A percentile compares a stretch with the other conserved stretches of the same genome.
Evolutionary conservation across 352 stramenopile genomes (phyloP).

Genomic region (Blastocystis sp.): DNA sequence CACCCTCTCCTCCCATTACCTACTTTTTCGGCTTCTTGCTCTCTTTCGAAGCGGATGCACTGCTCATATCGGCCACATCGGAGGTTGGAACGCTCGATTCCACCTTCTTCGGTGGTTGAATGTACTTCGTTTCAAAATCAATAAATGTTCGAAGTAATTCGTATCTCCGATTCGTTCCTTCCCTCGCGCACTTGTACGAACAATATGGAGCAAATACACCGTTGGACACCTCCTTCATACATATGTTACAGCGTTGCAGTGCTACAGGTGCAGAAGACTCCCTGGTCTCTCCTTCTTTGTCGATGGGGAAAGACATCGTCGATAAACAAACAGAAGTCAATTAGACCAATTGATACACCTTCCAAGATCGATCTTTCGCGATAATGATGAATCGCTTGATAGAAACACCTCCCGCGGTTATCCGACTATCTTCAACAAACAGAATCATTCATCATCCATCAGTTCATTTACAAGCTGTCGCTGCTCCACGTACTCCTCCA

Average conservation of each 20-base stretch:
- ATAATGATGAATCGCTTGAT: no score
- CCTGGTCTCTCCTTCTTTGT: not conserved
- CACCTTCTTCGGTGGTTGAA: not conserved
- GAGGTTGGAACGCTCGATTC: no score
- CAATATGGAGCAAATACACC: constrained; percentile 1
- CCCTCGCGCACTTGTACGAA: constrained; percentile 16
- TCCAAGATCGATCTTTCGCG: no score
- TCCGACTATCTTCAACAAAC: no score
- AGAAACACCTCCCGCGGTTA: no score
- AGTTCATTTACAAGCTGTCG: not conserved
- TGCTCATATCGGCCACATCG: not conserved
- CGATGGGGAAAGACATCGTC: constrained; percentile 23
- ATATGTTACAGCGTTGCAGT: not conserved
- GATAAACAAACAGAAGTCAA: constrained; percentile 41
- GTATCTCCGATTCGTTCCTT: not conserved
- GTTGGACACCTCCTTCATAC: not conserved
- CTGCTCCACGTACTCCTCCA: not conserved
- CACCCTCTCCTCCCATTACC: not conserved
- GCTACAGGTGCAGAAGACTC: not conserved
- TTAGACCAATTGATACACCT: no score
- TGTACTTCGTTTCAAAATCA: constrained; percentile 53
- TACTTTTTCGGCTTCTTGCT: constrained; percentile 29
- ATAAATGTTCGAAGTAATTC: not conserved
- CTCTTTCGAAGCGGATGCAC: not conserved
- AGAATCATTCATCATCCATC: not conserved